Evolutionary conservation across 2,329 filamentous ascomycete species (phyloP), one percentile per base, ranked within the genome.

Genomic region (Penicillium verrucosum): DNA sequence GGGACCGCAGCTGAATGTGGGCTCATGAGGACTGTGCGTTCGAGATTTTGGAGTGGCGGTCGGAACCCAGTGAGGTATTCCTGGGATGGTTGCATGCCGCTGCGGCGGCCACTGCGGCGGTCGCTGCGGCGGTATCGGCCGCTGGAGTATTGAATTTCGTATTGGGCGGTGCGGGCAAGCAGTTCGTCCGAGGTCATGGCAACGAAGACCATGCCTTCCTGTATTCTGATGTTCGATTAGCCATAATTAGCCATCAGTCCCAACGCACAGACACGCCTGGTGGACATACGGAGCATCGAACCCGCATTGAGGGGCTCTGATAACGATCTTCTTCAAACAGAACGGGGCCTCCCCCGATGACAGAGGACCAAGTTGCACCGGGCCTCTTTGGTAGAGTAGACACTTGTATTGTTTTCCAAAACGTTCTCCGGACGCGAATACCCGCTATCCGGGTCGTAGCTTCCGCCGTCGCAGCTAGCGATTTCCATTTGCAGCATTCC

Each of bases 141-240:
- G 44, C 68, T 68, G 18, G 78, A 73, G 65, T 89, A 90, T 64
- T 88, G 84, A 27, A 93, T 87, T 63, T 90, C 85, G 70, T 93
- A 93, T 58, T 86, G 82, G 7, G 88, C 83, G 11, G 90, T 94
- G 56, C 87, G 82, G 21, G 80, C 83, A 42, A 94, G 76, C 1
- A 94, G 78, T 58, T 94, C 87, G 63, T 95, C 86, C 37, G 87
- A 84, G 40, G 86, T 83, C 92, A 97, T 96, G 44, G 90, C 85
- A 29, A 97, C 82, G 69, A 97, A 97, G 1, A 97, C 84, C 82
- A 97, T 88, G 43, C 94, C 93, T 81, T 96, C 89, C 74, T 93
- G 88, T 51, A 96, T 87, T 52, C 90, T 93, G 70, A 21, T 21
- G 45, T 53, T 54, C 60, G 25, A 34, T 56, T 41, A 56, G 56